phyloP scores from a whole-genome alignment of 192 early-diverging fungal genomes.

The Backusella liffmaniae region DNA sequence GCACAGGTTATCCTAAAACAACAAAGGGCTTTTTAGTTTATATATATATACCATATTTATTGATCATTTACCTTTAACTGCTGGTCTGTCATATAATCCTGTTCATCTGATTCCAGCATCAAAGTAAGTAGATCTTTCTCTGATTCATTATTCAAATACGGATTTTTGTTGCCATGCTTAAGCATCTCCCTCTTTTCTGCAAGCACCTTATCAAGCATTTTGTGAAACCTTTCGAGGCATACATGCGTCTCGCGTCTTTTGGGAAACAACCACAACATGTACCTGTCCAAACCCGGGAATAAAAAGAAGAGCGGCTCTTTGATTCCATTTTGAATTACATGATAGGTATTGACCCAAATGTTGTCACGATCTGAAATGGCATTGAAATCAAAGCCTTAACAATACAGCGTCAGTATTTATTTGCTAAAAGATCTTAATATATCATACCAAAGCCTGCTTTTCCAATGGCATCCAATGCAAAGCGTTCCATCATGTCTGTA shows the following conservation, averaged over 20 bases:
- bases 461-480: slow-evolving; percentile 34
- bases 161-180: neutral
- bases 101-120: slow-evolving; percentile 26
- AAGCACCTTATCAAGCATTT: slow-evolving; percentile 14
- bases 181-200: neutral
- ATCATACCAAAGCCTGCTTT: slow-evolving; percentile 32
- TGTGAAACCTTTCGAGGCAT: slow-evolving; percentile 3
- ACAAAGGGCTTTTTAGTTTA: neutral
- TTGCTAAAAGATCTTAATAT: too few relatives aligned
- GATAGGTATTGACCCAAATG: slow-evolving; percentile 43
- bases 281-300: slow-evolving; percentile 52
- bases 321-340: slow-evolving; percentile 45
- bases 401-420: too few relatives aligned
- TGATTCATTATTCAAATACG: slow-evolving; percentile 1
- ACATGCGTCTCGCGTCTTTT: slow-evolving; percentile 12
- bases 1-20: neutral
- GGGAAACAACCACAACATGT: slow-evolving; percentile 5
- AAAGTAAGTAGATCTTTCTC: slow-evolving; percentile 35
- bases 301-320: slow-evolving; percentile 49
- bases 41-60: neutral
- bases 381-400: slow-evolving; percentile 48
- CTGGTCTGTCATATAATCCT: neutral
- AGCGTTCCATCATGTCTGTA: slow-evolving; percentile 16
- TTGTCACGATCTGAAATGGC: slow-evolving; percentile 46
- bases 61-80: neutral